phyloP scores from a whole-genome alignment of 1,284 basidiomycete species.

The Tilletia horrida region DNA sequence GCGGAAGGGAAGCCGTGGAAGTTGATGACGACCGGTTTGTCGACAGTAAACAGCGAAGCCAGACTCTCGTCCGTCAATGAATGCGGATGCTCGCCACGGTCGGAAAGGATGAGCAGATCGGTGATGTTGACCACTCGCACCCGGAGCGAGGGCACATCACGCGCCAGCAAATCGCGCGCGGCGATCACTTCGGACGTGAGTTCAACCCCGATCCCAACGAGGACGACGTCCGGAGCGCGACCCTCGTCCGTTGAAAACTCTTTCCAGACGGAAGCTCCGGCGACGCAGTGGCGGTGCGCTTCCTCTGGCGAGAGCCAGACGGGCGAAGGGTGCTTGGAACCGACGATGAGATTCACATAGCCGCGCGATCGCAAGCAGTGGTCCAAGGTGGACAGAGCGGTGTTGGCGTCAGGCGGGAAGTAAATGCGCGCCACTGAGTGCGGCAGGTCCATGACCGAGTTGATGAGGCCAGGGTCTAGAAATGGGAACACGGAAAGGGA shows the following conservation, averaged over 20 bases:
- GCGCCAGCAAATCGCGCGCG: conserved; percentile 40
- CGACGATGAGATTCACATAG: conserved; percentile 80
- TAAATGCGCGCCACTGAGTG: conserved; percentile 73
- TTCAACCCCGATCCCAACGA: conserved; percentile 59
- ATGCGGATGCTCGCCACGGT: conserved; percentile 71
- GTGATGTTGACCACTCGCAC: conserved; percentile 52
- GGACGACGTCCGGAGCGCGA: conserved; percentile 59
- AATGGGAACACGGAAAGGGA: too few species aligned
- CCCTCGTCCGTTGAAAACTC: conserved; percentile 58
- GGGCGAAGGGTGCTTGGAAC: conserved; percentile 63
- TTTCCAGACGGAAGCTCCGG: conserved; percentile 58
- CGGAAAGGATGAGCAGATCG: conserved; percentile 72
- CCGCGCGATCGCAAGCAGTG: conserved; percentile 79
- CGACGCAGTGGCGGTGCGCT: conserved; percentile 53
- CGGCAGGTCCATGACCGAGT: conserved; percentile 73
- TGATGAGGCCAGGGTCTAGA: conserved; percentile 77
- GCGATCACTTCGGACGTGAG: conserved; percentile 59
- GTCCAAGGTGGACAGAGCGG: conserved; percentile 69
- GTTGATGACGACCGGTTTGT: conserved; percentile 64
- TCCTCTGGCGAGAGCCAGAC: conserved; percentile 56
- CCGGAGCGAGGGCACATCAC: conserved; percentile 52
- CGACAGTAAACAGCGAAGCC: conserved; percentile 48
- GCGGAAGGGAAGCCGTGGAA: conserved; percentile 65
- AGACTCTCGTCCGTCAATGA: conserved; percentile 66
- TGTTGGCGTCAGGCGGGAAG: conserved; percentile 84